A percentile compares a stretch with the other conserved stretches of the same genome.
Evolutionary conservation across 2,329 filamentous ascomycete species (phyloP).

Genomic region (Scedosporium minutisporum): DNA sequence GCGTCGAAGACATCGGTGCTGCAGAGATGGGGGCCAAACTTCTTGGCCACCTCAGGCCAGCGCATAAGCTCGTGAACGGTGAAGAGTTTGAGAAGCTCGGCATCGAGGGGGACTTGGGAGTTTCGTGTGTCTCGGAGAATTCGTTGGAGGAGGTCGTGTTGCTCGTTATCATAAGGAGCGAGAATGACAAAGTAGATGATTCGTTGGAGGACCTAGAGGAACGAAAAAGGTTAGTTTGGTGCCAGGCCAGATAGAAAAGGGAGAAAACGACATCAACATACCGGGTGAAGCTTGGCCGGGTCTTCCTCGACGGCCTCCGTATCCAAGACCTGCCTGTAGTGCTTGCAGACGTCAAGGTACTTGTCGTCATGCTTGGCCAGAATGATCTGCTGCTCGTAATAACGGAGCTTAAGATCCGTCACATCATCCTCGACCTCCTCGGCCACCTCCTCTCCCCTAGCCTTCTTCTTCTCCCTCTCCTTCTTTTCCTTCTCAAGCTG

Average conservation of each 20-base stretch:
- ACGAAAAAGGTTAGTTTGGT: slow-evolving; percentile 10
- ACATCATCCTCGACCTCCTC: slow-evolving; percentile 78
- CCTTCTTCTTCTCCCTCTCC: slow-evolving; percentile 77
- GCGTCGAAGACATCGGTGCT: slow-evolving; percentile 82
- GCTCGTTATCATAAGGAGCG: slow-evolving; percentile 95
- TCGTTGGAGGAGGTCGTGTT: slow-evolving; percentile 92
- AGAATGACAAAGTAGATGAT: slow-evolving; percentile 98
- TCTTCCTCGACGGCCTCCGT: slow-evolving; percentile 93
- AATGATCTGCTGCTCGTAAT: slow-evolving; percentile 95
- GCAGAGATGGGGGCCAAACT: slow-evolving; percentile 81
- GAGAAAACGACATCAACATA: slow-evolving; percentile 34
- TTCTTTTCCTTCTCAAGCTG: slow-evolving; percentile 86
- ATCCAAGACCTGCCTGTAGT: slow-evolving; percentile 93
- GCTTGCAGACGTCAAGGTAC: slow-evolving; percentile 95
- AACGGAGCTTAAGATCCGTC: slow-evolving; percentile 89
- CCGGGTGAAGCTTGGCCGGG: slow-evolving; percentile 71
- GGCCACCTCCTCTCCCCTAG: slow-evolving; percentile 67
- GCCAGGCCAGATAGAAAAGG: background rate
- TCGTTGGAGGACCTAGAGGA: slow-evolving; percentile 67
- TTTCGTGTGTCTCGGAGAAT: slow-evolving; percentile 80
- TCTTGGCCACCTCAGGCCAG: slow-evolving; percentile 86
- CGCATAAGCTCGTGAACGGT: slow-evolving; percentile 96
- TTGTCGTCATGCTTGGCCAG: slow-evolving; percentile 95
- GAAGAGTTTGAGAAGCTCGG: slow-evolving; percentile 84
- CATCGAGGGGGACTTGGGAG: slow-evolving; percentile 65